phyloP scores from a whole-genome alignment of 345 rosid species.

The Eucalyptus grandis region DNA sequence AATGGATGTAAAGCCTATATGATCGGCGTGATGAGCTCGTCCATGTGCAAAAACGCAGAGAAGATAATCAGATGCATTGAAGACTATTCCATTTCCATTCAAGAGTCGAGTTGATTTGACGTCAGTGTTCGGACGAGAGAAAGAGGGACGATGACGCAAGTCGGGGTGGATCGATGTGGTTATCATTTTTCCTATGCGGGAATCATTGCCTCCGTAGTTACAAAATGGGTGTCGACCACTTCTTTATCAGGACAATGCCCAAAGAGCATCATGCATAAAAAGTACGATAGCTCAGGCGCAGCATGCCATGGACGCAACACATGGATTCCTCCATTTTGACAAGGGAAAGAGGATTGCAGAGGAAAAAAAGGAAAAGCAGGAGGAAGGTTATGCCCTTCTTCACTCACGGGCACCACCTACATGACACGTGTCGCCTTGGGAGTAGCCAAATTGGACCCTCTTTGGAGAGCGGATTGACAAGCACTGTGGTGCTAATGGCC shows the following conservation, averaged over 20 bases:
- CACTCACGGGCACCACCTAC: not conserved
- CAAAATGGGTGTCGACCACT: not conserved
- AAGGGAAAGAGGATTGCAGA: not conserved
- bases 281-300: not conserved
- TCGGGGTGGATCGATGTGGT: not conserved
- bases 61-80: not conserved
- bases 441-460: not conserved
- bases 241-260: not conserved
- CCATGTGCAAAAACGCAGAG: not conserved
- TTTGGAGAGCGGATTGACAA: not conserved
- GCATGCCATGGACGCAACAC: not conserved
- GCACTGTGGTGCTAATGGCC: not conserved
- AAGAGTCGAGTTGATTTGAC: not conserved
- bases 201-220: not conserved
- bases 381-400: not conserved
- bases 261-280: not conserved
- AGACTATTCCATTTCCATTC: not conserved
- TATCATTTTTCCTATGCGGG: not conserved
- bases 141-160: not conserved
- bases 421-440: not conserved
- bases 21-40: not conserved
- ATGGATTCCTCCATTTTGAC: not conserved
- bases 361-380: not conserved
- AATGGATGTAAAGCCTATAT: not conserved
- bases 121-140: not conserved